phyloP scores from a whole-genome alignment of 78 protist species.

The Pigoraptor vietnamica region DNA sequence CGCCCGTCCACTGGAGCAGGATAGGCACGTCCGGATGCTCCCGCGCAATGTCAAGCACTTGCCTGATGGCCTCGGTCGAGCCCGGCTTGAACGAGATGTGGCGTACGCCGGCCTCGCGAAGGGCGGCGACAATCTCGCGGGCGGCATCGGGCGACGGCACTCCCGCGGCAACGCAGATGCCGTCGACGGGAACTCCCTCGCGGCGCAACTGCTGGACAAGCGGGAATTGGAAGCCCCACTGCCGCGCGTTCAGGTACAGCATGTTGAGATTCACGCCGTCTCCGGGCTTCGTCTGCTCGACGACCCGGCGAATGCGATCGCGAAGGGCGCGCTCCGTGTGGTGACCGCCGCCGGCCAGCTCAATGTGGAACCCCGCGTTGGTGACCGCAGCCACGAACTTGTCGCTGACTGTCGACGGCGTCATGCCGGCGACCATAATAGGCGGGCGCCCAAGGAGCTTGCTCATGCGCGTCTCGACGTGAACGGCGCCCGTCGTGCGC shows the following conservation, averaged over 20 bases:
- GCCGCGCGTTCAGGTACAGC: conserved; percentile 54
- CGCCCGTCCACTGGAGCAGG: conserved; percentile 68
- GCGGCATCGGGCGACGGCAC: conserved; percentile 59
- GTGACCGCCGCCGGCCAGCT: conserved; percentile 40
- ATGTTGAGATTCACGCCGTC: conserved; percentile 40
- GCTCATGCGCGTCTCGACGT: conserved; percentile 20
- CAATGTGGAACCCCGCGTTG: conserved; percentile 61
- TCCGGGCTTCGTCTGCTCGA: conserved; percentile 15
- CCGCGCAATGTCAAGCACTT: conserved; percentile 46
- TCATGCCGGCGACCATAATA: conserved; percentile 56
- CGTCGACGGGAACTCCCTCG: conserved; percentile 49
- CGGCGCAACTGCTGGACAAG: conserved; percentile 7
- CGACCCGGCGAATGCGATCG: not conserved
- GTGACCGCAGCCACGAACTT: conserved; percentile 18
- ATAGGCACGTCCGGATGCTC: conserved; percentile 23
- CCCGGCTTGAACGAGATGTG: conserved; percentile 65
- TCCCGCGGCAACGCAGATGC: conserved; percentile 62
- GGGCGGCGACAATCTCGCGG: conserved; percentile 16
- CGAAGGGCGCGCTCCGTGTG: not conserved
- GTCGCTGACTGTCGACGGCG: conserved; percentile 35
- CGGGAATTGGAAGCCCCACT: conserved; percentile 64
- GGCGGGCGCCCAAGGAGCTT: conserved; percentile 36
- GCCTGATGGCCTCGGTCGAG: conserved; percentile 14
- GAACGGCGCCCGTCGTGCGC: not conserved
- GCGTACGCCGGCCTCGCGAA: conserved; percentile 28